Conservation (phyloP, 2,329 filamentous ascomycete species). For the Aureobasidium vineae region DNA sequence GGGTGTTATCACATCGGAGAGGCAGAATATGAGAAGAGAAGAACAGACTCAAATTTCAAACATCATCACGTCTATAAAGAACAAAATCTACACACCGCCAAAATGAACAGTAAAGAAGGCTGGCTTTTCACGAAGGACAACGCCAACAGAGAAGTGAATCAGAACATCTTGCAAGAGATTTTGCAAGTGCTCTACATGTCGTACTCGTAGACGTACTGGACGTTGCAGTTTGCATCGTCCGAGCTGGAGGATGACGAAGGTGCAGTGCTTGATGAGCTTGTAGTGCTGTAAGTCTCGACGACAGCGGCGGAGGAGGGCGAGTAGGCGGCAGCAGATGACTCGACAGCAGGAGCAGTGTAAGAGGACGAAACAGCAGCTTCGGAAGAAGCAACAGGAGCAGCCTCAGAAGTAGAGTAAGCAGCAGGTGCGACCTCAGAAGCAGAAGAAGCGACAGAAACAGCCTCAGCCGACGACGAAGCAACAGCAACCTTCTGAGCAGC, state of each 20-base stretch:
- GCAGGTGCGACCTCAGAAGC: conserved; percentile 17
- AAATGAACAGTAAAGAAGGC: too few species aligned
- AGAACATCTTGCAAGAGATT: background rate
- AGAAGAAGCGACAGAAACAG: conserved; percentile 25
- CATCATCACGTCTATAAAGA: background rate
- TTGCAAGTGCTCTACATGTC: conserved; percentile 2
- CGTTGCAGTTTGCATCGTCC: conserved; percentile 26
- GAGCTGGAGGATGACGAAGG: background rate
- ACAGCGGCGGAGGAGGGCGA: background rate
- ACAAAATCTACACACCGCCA: too few species aligned
- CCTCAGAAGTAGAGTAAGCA: conserved; percentile 5
- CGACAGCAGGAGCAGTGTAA: background rate
- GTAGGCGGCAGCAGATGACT: background rate
- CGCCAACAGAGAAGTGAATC: background rate
- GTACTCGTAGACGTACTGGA: conserved; percentile 33
- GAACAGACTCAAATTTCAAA: background rate
- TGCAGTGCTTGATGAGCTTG: background rate
- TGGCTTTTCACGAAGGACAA: too few species aligned
- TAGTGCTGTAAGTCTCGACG: background rate
- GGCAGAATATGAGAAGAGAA: background rate
- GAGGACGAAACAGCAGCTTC: background rate
- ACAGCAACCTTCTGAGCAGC: conserved; percentile 8
- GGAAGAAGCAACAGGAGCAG: background rate
- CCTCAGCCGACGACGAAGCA: conserved; percentile 21
- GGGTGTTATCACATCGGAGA: too few species aligned